Evolutionary conservation across 1,139 yeast species (phyloP).

Genomic region (Geotrichum aggregatum): DNA sequence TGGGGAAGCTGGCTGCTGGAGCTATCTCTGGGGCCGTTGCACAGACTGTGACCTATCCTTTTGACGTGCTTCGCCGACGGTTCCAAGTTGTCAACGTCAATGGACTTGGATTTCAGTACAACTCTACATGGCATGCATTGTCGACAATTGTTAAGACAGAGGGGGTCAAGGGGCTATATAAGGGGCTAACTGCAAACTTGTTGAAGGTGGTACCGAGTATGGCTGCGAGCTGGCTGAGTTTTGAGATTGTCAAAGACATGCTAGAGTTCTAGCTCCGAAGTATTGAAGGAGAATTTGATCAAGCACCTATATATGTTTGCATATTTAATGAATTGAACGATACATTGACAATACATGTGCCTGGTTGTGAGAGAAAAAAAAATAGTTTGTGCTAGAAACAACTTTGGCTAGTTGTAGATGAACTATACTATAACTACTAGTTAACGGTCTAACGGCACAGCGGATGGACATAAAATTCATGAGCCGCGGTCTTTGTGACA

Average conservation of each 20-base stretch:
- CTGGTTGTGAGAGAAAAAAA: too few species aligned
- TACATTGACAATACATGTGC: too few species aligned
- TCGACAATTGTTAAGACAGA: constrained; percentile 62
- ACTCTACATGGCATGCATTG: constrained; percentile 68
- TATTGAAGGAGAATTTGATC: too few species aligned
- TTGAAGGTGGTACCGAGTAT: constrained; percentile 89
- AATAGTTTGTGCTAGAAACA: too few species aligned
- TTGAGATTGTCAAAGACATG: constrained; percentile 58
- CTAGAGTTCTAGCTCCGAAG: constrained; percentile 21
- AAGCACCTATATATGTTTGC: too few species aligned
- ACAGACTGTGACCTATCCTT: constrained; percentile 78
- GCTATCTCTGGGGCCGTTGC: constrained; percentile 87
- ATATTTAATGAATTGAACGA: too few species aligned
- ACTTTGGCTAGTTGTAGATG: too few species aligned
- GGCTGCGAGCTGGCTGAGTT: constrained; percentile 92
- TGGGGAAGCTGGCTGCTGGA: constrained; percentile 68
- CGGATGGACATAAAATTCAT: too few species aligned
- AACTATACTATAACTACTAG: too few species aligned
- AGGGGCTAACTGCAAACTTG: constrained; percentile 82
- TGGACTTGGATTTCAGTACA: constrained; percentile 70
- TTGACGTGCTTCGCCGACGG: constrained; percentile 80
- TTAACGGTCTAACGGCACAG: too few species aligned
- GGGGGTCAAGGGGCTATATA: constrained; percentile 78
- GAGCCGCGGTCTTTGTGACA: too few species aligned
- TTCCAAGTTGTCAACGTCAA: constrained; percentile 87